A percentile compares a stretch with the other conserved stretches of the same genome.
Evolutionary conservation across 2,329 filamentous ascomycete species (phyloP).

Genomic region (Trichophyton schoenleinii): DNA sequence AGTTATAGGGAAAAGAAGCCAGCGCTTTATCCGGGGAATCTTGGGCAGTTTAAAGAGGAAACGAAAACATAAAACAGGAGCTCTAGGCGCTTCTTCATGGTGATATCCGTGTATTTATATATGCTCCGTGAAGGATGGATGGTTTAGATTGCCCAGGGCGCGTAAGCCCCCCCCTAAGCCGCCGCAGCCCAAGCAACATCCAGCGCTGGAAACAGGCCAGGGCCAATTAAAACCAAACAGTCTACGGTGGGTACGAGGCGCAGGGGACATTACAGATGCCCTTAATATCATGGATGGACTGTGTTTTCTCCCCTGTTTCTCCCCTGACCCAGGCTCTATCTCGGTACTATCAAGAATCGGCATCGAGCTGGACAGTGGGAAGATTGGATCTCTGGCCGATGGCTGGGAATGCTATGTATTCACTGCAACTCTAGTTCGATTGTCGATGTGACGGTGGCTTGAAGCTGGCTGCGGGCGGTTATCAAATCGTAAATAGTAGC

Average conservation of each 20-base stretch:
- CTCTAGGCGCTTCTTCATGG: neutral
- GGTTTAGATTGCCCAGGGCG: slow-evolving; percentile 1
- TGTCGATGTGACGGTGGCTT: no score
- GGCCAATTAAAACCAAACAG: neutral
- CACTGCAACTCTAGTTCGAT: no score
- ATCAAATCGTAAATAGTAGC: no score
- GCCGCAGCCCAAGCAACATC: neutral
- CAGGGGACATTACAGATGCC: neutral
- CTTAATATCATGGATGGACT: no score
- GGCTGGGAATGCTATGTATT: no score
- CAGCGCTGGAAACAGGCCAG: neutral
- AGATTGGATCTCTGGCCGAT: no score
- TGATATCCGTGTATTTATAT: neutral
- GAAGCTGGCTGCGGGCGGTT: no score
- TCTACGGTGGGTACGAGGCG: neutral
- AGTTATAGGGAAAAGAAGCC: neutral
- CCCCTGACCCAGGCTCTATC: no score
- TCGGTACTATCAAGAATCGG: no score
- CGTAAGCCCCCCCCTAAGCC: neutral
- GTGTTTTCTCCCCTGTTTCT: no score
- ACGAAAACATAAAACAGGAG: neutral
- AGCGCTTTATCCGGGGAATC: neutral
- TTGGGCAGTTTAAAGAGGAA: neutral
- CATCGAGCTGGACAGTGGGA: no score
- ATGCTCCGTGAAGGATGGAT: neutral